A percentile compares a stretch with the other conserved stretches of the same genome.
These are phyloP conservation scores for Zygnema circumcarinatum DNA, from an alignment of 139 green algal genomes.

Conservation along the genomic window DNA sequence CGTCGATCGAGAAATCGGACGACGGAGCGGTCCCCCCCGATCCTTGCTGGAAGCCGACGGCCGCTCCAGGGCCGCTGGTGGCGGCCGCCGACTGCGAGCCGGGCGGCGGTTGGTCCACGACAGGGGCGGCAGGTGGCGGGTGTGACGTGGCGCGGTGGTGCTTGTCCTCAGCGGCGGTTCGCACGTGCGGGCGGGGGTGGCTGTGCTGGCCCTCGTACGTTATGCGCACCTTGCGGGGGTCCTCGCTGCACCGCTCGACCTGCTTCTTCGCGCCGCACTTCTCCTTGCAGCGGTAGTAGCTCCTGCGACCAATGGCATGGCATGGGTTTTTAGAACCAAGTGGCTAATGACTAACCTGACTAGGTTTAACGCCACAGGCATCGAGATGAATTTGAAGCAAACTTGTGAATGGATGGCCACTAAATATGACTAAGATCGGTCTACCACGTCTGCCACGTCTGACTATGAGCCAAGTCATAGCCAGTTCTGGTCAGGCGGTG, in stretches of 20 bases:
- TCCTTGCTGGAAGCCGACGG: neutral
- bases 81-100: neutral
- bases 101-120: neutral
- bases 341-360: too few relatives aligned
- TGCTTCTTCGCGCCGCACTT: constrained; percentile 28
- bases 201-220: constrained; percentile 27
- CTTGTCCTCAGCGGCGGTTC: constrained; percentile 13
- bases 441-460: too few relatives aligned
- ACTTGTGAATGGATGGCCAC: too few relatives aligned
- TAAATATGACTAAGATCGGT: too few relatives aligned
- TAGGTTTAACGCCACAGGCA: too few relatives aligned
- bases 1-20: neutral
- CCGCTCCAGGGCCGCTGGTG: neutral
- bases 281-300: constrained; percentile 23
- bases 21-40: neutral
- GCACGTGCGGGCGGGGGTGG: neutral
- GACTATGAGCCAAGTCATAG: too few relatives aligned
- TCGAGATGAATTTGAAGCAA: too few relatives aligned
- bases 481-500: too few relatives aligned
- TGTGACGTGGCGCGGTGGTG: neutral
- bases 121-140: neutral
- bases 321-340: too few relatives aligned
- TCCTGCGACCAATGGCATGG: constrained; percentile 9
- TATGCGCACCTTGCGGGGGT: constrained; percentile 31
- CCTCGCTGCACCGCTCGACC: constrained; percentile 36